Evolutionary conservation across 78 protist genomes (phyloP).

Genomic region (Dictyostelium capitatum): DNA sequence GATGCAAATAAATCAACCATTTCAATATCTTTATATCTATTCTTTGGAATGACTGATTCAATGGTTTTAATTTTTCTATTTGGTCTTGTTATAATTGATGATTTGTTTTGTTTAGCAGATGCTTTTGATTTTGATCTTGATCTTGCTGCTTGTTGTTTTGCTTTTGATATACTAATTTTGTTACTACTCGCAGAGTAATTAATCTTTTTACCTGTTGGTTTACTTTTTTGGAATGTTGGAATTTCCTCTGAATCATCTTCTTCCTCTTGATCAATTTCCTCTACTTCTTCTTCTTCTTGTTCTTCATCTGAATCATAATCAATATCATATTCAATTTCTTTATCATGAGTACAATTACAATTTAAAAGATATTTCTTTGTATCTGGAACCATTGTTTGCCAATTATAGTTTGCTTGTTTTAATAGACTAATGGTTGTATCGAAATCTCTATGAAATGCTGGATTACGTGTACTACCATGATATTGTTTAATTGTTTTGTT

Average conservation of each 20-base stretch:
- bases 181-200: not conserved
- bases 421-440: not conserved
- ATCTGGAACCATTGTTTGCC: not conserved
- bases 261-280: not conserved
- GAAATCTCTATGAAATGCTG: not conserved
- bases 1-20: slow-evolving; percentile 18
- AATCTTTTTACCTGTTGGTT: no score
- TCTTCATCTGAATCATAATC: not conserved
- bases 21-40: not conserved
- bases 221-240: no score
- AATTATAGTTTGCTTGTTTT: not conserved
- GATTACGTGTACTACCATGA: not conserved
- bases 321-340: not conserved
- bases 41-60: not conserved
- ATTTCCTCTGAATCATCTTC: not conserved
- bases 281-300: no score
- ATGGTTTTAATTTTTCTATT: no score
- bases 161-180: not conserved
- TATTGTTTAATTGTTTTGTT: not conserved
- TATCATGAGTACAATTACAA: not conserved
- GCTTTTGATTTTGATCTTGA: not conserved
- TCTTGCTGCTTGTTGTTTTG: not conserved
- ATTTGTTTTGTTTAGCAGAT: not conserved
- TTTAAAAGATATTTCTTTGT: not conserved
- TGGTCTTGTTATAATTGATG: no score